These are phyloP conservation scores for Hibiscus tridactylites DNA, from an alignment of 345 rosid species.

Conservation along the genomic window DNA sequence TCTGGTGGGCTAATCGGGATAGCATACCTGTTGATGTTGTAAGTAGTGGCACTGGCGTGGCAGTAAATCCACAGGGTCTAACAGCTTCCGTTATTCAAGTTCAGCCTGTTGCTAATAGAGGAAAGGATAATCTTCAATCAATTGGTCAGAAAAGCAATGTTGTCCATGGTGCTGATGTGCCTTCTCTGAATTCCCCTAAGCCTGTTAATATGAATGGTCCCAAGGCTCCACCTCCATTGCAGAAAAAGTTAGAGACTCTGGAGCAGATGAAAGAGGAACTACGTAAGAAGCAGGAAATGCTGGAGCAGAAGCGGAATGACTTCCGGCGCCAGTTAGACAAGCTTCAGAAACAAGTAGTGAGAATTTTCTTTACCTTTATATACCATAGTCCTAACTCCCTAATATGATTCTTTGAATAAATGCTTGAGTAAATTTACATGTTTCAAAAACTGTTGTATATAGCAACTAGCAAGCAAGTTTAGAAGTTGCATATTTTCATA, in stretches of 20 bases:
- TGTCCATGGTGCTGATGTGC: slow-evolving; percentile 32
- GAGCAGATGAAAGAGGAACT: slow-evolving; percentile 73
- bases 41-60: slow-evolving; percentile 32
- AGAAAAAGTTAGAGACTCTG: slow-evolving; percentile 62
- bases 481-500: not conserved
- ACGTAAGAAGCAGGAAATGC: slow-evolving; percentile 80
- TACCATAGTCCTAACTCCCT: not conserved
- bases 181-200: slow-evolving; percentile 45
- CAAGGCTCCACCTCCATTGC: slow-evolving; percentile 44
- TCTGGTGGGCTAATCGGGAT: slow-evolving; percentile 99
- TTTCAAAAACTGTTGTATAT: not conserved
- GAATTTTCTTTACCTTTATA: slow-evolving; percentile 8
- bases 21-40: slow-evolving; percentile 53
- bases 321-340: slow-evolving; percentile 61
- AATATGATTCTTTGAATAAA: not conserved
- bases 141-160: slow-evolving; percentile 23
- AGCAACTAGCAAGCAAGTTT: not conserved
- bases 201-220: slow-evolving; percentile 37
- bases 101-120: slow-evolving; percentile 36
- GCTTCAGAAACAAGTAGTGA: slow-evolving; percentile 60
- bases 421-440: not conserved
- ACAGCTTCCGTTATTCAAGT: slow-evolving; percentile 29
- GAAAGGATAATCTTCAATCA: slow-evolving; percentile 42
- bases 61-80: slow-evolving; percentile 33
- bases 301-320: slow-evolving; percentile 79